Evolutionary conservation across 2,329 filamentous ascomycete species (phyloP), one percentile per base, ranked within the genome.

Genomic region (Beauveria brongniartii): DNA sequence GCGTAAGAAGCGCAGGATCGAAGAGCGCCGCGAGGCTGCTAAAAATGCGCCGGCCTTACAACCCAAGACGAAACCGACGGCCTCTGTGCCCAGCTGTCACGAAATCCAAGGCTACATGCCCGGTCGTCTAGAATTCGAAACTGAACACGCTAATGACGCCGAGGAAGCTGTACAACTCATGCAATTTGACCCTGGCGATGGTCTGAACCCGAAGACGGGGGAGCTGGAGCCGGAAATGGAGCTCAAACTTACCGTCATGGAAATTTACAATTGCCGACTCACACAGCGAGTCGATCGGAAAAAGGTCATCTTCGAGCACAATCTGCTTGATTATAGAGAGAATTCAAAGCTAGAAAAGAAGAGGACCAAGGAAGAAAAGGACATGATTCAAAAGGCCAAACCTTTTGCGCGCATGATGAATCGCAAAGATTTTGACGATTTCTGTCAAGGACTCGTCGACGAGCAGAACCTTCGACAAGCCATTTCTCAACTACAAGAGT

Each of bases 91-190:
- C 0, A 89, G 92, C 40, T 99, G 94, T 73, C 94, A 99, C 77
- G 94, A 99, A 74, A 94, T 99, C 43, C 92, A 97, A 74, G 94
- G 94, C 3, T 99, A 96, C 73, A 99, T 99, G 94, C 94, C 94
- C 3, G 94, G 94, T 50, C 91, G 94, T 46, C 76, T 99, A 65
- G 94, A 99, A 70, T 99, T 99, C 65, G 94, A 99, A 79, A 97
- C 91, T 0, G 94, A 99, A 69, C 94, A 96, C 71, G 90, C 93
- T 69, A 99, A 99, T 69, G 94, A 99, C 69, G 94, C 94, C 1
- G 94, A 99, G 76, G 95, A 97, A 75, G 93, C 93, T 0, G 94
- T 99, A 2, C 94, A 99, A 72, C 87, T 96, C 65, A 97, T 99
- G 92, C 90, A 95, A 65, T 99, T 99, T 69, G 93, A 97, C 61